These are phyloP conservation scores for Xylaria telfairii DNA, from an alignment of 495 filamentous ascomycete species.

Conservation along the genomic window DNA sequence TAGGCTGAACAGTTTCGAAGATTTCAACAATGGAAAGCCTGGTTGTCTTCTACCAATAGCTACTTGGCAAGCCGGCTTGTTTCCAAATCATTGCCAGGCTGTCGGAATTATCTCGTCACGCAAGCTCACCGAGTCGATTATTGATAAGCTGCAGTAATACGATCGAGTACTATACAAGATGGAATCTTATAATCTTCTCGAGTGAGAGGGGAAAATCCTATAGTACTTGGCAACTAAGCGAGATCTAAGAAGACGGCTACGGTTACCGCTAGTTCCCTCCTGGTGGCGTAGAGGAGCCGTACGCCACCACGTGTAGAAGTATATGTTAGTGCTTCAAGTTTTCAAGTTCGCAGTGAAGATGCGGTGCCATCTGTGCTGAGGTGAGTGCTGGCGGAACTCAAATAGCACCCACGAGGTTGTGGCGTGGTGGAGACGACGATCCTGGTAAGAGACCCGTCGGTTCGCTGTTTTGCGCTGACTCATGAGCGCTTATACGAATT, in stretches of 20 bases:
- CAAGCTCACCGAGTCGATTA: background rate
- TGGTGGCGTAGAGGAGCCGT: background rate
- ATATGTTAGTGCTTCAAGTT: too few relatives aligned
- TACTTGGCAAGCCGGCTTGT: slow-evolving; percentile 5
- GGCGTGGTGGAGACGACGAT: background rate
- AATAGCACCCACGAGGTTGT: slow-evolving; percentile 5
- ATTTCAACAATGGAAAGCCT: background rate
- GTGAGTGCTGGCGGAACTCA: slow-evolving; percentile 4
- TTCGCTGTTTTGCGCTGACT: background rate
- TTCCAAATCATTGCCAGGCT: slow-evolving; percentile 3
- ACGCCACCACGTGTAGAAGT: background rate
- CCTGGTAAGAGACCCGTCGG: background rate
- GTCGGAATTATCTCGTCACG: background rate
- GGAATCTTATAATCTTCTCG: too few relatives aligned
- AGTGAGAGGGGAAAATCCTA: background rate
- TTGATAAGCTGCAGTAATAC: background rate
- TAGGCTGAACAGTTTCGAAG: too few relatives aligned
- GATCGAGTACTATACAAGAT: too few relatives aligned
- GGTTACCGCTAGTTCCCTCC: background rate
- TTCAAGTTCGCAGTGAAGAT: too few relatives aligned
- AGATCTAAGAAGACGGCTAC: background rate
- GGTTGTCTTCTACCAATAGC: background rate
- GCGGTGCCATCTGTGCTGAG: too few relatives aligned
- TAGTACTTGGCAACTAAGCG: background rate
- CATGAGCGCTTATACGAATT: background rate